These are phyloP conservation scores for Carnegiea gigantea DNA, from an alignment of 179 eudicot species.

Conservation along the genomic window DNA sequence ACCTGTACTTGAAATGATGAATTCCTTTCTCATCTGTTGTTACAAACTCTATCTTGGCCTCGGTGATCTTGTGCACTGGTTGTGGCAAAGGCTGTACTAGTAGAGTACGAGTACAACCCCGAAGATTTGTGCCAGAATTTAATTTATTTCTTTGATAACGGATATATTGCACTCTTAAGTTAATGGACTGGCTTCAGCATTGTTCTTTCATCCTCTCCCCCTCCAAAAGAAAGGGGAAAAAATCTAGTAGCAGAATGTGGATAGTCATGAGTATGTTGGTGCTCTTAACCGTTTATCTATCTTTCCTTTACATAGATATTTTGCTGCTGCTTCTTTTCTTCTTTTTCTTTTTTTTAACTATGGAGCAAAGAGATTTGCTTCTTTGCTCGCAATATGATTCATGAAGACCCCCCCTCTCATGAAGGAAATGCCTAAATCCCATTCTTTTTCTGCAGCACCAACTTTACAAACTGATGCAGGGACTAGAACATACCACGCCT, in stretches of 20 bases:
- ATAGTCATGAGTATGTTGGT: not conserved
- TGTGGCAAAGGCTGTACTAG: not conserved
- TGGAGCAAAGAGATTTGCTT: not conserved
- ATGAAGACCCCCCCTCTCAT: not conserved
- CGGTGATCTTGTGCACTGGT: not conserved
- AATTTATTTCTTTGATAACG: no score
- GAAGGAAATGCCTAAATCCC: not conserved
- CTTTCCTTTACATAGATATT: not conserved
- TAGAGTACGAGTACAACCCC: no score
- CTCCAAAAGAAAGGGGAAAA: no score
- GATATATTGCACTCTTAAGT: no score
- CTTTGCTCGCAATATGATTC: not conserved
- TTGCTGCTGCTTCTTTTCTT: not conserved
- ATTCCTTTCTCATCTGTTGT: slow-evolving; percentile 4
- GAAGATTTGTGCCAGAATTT: no score
- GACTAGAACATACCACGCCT: slow-evolving; percentile 81
- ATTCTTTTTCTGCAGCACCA: slow-evolving; percentile 56
- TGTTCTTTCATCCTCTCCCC: no score
- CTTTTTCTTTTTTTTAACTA: not conserved
- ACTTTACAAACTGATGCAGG: slow-evolving; percentile 81
- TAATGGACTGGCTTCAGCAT: no score
- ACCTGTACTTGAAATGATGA: not conserved
- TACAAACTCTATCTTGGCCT: not conserved
- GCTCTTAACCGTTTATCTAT: slow-evolving; percentile 2
- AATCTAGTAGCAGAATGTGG: no score